Conservation (phyloP, 257 asterid species). For the Ligustrum vulgare region DNA sequence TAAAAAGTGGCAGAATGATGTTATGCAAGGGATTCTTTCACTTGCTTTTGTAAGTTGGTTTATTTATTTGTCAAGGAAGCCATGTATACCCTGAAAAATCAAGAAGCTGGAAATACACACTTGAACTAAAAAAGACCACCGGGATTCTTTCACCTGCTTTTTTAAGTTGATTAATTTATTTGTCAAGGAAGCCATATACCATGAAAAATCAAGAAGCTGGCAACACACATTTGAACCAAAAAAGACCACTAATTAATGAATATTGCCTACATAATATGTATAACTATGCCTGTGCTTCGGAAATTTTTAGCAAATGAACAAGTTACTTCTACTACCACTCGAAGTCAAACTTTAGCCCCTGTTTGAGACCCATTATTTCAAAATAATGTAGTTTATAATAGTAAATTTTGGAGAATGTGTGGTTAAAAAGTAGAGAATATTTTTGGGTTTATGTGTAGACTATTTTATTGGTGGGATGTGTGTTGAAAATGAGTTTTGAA, state of each 20-base stretch:
- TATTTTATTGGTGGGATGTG: no score
- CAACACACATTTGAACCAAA: conserved; percentile 1
- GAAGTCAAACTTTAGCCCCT: no score
- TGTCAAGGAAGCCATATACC: not conserved
- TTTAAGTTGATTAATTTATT: conserved; percentile 2
- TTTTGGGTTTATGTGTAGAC: no score
- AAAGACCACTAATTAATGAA: conserved; percentile 4
- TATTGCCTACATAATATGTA: not conserved
- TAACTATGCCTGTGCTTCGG: not conserved
- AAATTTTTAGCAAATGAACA: no score
- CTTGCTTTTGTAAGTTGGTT: conserved; percentile 4
- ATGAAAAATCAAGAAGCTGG: not conserved
- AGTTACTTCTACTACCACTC: no score
- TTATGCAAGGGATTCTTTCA: conserved; percentile 10
- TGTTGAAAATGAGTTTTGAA: no score
- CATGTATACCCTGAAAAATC: not conserved
- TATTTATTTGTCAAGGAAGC: not conserved
- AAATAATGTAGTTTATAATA: no score
- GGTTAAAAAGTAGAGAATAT: no score
- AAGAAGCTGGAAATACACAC: not conserved
- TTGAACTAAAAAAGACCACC: not conserved
- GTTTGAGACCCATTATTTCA: no score
- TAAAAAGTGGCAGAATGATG: conserved; percentile 7
- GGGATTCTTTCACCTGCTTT: conserved; percentile 6
- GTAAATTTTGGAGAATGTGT: no score